phyloP scores from a whole-genome alignment of 2,329 filamentous ascomycete genomes.

The Aspergillus caelatus region DNA sequence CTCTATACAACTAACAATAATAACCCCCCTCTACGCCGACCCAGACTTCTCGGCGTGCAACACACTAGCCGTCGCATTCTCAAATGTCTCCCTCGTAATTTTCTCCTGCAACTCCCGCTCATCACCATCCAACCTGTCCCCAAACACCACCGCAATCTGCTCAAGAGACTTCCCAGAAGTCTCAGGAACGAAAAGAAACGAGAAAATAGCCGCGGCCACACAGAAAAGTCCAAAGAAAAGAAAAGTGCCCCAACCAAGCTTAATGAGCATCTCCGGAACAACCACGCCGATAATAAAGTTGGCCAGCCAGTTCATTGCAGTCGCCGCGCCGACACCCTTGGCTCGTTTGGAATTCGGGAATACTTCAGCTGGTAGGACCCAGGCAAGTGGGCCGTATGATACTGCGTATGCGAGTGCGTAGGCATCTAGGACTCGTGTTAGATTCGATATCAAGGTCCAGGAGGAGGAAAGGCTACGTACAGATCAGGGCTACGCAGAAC shows the following conservation, averaged over 20 bases:
- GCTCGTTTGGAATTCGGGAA: constrained; percentile 40
- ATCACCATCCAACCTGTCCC: constrained; percentile 9
- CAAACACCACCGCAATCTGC: constrained; percentile 20
- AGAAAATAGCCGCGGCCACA: constrained; percentile 37
- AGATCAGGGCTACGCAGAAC: constrained; percentile 23
- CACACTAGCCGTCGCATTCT: background rate
- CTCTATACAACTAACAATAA: background rate
- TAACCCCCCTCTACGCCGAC: background rate
- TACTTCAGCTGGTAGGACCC: constrained; percentile 42
- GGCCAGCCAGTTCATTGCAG: constrained; percentile 41
- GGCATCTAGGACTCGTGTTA: background rate
- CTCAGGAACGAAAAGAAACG: constrained; percentile 22
- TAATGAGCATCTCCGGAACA: constrained; percentile 62
- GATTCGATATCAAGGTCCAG: background rate
- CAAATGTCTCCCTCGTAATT: constrained; percentile 1
- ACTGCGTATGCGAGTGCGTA: constrained; percentile 18
- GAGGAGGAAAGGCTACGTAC: background rate
- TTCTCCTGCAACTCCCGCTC: constrained; percentile 6
- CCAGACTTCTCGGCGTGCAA: background rate
- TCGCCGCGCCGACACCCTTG: constrained; percentile 41
- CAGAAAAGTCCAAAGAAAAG: constrained; percentile 60
- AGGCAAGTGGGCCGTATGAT: constrained; percentile 39
- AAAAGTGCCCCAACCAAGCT: constrained; percentile 53
- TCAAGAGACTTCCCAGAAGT: constrained; percentile 19
- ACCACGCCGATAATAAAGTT: constrained; percentile 57